A percentile compares a stretch with the other conserved stretches of the same genome.
Evolutionary conservation across 257 asterid genomes (phyloP).

Genomic region (Fraxinus anomala): DNA sequence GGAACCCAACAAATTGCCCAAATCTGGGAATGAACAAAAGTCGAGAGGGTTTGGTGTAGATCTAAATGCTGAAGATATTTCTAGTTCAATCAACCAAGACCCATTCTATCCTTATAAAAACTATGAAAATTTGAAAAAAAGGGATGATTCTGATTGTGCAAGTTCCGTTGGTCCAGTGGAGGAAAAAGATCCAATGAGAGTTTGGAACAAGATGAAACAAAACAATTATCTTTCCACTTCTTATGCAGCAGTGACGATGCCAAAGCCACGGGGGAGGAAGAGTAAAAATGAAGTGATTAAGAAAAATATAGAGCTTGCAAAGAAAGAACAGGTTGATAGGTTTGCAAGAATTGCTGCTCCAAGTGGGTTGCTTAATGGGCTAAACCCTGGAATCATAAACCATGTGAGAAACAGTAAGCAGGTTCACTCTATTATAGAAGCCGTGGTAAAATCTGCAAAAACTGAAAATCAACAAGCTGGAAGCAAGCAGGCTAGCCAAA

Average conservation of each 20-base stretch:
- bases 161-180: constrained; percentile 72
- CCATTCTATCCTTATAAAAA: constrained; percentile 42
- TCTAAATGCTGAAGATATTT: constrained; percentile 63
- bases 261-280: constrained; percentile 70
- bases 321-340: constrained; percentile 78
- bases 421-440: constrained; percentile 88
- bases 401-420: constrained; percentile 92
- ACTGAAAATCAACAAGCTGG: constrained; percentile 43
- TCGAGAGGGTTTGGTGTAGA: constrained; percentile 51
- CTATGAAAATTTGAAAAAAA: constrained; percentile 34
- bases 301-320: constrained; percentile 75
- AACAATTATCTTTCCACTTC: constrained; percentile 64
- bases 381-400: constrained; percentile 93
- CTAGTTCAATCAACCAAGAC: constrained; percentile 51
- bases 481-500: constrained; percentile 37
- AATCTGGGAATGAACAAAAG: constrained; percentile 38
- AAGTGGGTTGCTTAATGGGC: constrained; percentile 82
- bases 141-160: constrained; percentile 70
- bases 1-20: constrained; percentile 29
- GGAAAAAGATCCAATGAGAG: constrained; percentile 61
- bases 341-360: constrained; percentile 95
- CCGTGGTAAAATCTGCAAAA: constrained; percentile 68
- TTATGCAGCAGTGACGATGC: constrained; percentile 46
- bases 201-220: constrained; percentile 88
- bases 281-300: constrained; percentile 49